phyloP scores from a whole-genome alignment of 2,329 filamentous ascomycete genomes.

The Aureobasidium mangrovei region DNA sequence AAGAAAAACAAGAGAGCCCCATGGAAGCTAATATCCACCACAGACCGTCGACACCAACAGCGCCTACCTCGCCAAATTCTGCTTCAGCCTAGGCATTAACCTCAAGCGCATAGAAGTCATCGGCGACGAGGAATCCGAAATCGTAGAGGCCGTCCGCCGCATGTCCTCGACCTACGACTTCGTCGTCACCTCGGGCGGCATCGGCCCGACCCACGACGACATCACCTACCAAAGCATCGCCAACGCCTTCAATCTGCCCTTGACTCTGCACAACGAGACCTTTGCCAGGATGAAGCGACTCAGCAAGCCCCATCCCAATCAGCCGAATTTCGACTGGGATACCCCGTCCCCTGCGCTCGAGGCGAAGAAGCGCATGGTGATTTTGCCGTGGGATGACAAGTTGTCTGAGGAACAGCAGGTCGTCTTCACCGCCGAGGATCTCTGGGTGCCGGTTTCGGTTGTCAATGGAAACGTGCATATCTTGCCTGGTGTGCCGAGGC shows the following conservation, averaged over 20 bases:
- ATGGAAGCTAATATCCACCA: background rate
- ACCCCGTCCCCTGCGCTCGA: slow-evolving; percentile 65
- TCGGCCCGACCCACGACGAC: slow-evolving; percentile 95
- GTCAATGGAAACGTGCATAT: slow-evolving; percentile 94
- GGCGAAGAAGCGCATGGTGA: slow-evolving; percentile 84
- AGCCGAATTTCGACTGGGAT: slow-evolving; percentile 77
- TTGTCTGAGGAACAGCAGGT: slow-evolving; percentile 57
- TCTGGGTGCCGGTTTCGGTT: slow-evolving; percentile 85
- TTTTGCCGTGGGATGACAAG: slow-evolving; percentile 68
- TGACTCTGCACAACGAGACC: slow-evolving; percentile 69
- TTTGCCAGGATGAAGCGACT: slow-evolving; percentile 76
- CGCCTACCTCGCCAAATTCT: slow-evolving; percentile 56
- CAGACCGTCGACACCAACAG: slow-evolving; percentile 60
- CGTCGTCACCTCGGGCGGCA: slow-evolving; percentile 89
- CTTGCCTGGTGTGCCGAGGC: slow-evolving; percentile 74
- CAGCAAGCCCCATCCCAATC: slow-evolving; percentile 61
- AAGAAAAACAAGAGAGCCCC: background rate
- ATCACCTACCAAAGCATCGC: slow-evolving; percentile 95
- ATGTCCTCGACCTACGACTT: slow-evolving; percentile 91
- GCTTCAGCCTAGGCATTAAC: slow-evolving; percentile 55
- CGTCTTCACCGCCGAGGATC: slow-evolving; percentile 66
- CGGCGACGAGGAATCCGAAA: slow-evolving; percentile 82
- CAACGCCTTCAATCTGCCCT: slow-evolving; percentile 69
- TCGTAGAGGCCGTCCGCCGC: slow-evolving; percentile 73
- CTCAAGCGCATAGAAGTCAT: slow-evolving; percentile 88